Base-by-base conservation (phyloP, 768 basidiomycete species). In the Pholiota molesta region DNA sequence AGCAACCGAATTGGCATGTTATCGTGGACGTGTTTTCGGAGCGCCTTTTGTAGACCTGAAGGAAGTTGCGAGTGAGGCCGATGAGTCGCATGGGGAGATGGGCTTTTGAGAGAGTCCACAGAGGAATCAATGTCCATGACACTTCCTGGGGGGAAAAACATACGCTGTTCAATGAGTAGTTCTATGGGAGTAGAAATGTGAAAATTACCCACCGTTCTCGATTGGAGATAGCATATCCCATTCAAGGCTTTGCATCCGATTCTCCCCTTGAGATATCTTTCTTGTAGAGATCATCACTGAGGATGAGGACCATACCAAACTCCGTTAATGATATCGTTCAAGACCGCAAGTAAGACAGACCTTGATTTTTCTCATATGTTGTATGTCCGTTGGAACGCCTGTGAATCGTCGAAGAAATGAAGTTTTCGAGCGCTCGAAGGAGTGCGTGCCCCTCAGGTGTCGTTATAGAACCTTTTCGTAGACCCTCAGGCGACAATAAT, bases 1-100 rank as follows among this genome's bases (percentile, higher is more conserved):
- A 61, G n/a, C 11, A 61, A 52, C 2, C 53, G 60, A 33, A 54
- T 49, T 33, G 60, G 60, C 60, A 55, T 61, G 39, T 55, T 42
- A 26, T 55, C 39, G 29, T 54, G 53, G 9, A 58, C 37, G 19
- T 35, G 57, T 35, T 58, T 51, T 29, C 47, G 45, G 3, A 58
- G 45, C 14, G 57, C 57, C 45, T 49, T 58, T 11, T 45, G 35
- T 5, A 58, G 45, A 26, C 40, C 23, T n/a, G 31, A 51, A 7
- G 57, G 44, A n/a, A 58, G 40, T 6, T 17, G 45, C 21, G 45
- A 58, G 19, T 16, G 17, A 23, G n/a, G 17, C 11, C 19, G 47
- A 13, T 3, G 2, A 23, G 45, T 35, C 16, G 29, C 21, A 26
- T 23, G 26, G 21, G 8, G n/a, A 23, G 44, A 23, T 13, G 5